Evolutionary conservation across 768 basidiomycete species (phyloP), one percentile per base, ranked within the genome.

Genomic region (Podaxis sp.): DNA sequence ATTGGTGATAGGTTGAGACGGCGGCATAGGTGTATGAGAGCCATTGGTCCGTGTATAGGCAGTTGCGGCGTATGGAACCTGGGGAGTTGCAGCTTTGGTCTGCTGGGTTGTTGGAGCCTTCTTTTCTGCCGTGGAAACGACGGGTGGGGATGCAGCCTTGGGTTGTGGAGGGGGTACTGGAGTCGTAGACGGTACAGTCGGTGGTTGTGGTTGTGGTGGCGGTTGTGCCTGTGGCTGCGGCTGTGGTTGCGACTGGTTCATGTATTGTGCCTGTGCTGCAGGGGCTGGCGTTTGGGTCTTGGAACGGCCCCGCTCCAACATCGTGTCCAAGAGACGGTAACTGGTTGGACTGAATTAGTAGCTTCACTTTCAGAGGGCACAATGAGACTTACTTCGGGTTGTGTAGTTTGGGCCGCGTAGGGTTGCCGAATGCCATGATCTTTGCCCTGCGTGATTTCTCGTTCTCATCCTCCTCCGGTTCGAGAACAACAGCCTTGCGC

Each of bases 401-500:
- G 59, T 81, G 74, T 64, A 76, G 66, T 69, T 83, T 73, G 62
- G 73, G 75, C 64, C 80, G 71, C 46, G 77, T 76, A 9, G 90
- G 89, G 55, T 84, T 84, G 90, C 91, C 90, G 74, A 87, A 90
- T 57, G 89, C 82, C 76, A 90, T 81, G 57, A 94, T 83, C 78
- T 91, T 90, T 21, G 80, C 76, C 54, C 87, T 81, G 50, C 88
- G 83, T 28, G 83, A 85, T 70, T 84, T 90, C 65, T 91, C 88
- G 3, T 82, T 80, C 62, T 91, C 90, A 58, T 91, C 88, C 59
- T 90, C 88, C 64, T 90, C 90, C 5, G 84, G 83, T 42, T 90
- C 88, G 67, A 86, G 73, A 2, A 79, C 83, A 4, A 82, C 77
- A 38, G 87, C 87, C 70, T 93, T 93, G 18, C 91, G 82, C 63